Base-by-base conservation (phyloP, 495 filamentous ascomycete genomes). In the Talaromyces borbonicus region DNA sequence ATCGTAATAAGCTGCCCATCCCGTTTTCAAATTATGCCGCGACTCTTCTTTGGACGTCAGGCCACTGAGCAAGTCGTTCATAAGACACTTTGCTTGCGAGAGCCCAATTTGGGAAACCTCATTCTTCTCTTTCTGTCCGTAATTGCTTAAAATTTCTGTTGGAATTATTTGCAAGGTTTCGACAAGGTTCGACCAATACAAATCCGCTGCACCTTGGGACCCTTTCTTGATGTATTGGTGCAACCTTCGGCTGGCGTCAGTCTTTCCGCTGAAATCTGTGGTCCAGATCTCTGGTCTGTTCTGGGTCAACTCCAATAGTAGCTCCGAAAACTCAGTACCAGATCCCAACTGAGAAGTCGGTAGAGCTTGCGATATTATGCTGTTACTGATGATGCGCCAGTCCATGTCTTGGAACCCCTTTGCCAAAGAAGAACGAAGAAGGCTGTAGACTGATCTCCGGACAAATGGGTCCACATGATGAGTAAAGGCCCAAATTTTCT, bases 221-320 rank as follows among this genome's bases (percentile, higher is more conserved):
- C 93, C 92, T 53, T 80, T 80, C 46, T 83, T 78, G n/a, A 96
- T 66, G 53, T 93, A 93, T 15, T 77, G 69, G 25, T 70, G 73
- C 3, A 98, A 54, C 22, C 79, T 71, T 24, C 74, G 73, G 1
- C 79, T 63, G 0, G 81, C 72, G 20, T 81, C 67, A 31, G 78
- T 83, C 56, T 88, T 90, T 46, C 71, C 70, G 12, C 60, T 69
- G 55, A 84, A 84, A 27, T 79, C 67, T 0, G 74, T 67, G 3
- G 77, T 84, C 92, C 90, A 98, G 15, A 87, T 66, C 12, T 80
- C 70, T 2, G 90, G 84, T 24, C 77, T 71, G 16, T 53, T 56
- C 7, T 60, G 52, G 0, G 90, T 89, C 22, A 93, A 56, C 11
- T 67, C 59, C 12, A 75, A 59, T 18, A 97, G 56, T 8, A 75